Evolutionary conservation across 306 rosid genomes (phyloP).

Genomic region (Biancaea sappan): DNA sequence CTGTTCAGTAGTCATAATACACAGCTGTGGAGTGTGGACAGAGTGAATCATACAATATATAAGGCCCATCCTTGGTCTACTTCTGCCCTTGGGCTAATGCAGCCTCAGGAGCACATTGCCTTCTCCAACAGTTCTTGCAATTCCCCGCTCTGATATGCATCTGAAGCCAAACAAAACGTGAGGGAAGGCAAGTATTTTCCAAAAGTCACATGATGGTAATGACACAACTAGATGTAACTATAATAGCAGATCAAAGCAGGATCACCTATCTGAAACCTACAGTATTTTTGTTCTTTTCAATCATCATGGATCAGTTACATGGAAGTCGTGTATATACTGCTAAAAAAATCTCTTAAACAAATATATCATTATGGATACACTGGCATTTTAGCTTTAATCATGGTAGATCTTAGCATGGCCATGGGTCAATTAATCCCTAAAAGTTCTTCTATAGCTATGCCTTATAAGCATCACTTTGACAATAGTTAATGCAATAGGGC

Average conservation of each 20-base stretch:
- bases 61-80: slow-evolving; percentile 20
- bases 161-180: slow-evolving; percentile 47
- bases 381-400: not conserved
- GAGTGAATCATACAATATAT: slow-evolving; percentile 22
- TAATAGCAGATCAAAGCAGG: not conserved
- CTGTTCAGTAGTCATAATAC: slow-evolving; percentile 18
- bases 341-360: not conserved
- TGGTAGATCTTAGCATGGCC: not conserved
- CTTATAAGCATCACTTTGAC: slow-evolving; percentile 7
- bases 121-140: slow-evolving; percentile 86
- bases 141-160: slow-evolving; percentile 83
- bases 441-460: not conserved
- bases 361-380: not conserved
- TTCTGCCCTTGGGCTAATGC: slow-evolving; percentile 12
- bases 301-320: not conserved
- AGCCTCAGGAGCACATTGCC: slow-evolving; percentile 78
- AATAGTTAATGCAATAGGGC: slow-evolving; percentile 10
- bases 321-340: not conserved
- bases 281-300: not conserved
- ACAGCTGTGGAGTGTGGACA: not conserved
- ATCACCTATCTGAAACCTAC: not conserved
- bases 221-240: not conserved
- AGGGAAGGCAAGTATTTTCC: not conserved
- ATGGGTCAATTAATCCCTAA: not conserved
- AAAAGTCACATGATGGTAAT: slow-evolving; percentile 5